Conservation (phyloP, 2,329 filamentous ascomycete species). For the Ascochyta rabiei region DNA sequence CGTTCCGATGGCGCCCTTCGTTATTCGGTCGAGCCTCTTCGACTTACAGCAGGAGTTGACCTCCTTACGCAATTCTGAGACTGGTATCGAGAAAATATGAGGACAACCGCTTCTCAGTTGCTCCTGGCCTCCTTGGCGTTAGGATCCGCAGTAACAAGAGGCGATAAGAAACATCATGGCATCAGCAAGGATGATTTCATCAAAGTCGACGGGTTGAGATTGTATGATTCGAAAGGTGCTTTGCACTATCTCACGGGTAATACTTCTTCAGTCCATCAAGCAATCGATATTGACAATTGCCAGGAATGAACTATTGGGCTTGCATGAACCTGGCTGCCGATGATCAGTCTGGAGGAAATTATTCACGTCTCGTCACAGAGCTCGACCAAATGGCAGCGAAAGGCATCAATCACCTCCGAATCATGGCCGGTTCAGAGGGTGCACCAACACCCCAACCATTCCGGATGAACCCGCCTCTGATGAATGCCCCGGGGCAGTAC, state of each 20-base stretch:
- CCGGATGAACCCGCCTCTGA: slow-evolving; percentile 48
- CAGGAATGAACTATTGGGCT: slow-evolving; percentile 50
- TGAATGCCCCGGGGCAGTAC: slow-evolving; percentile 46
- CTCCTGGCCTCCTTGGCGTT: slow-evolving; percentile 21
- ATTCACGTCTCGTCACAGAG: slow-evolving; percentile 46
- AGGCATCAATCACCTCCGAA: slow-evolving; percentile 49
- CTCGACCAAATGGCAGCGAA: slow-evolving; percentile 50
- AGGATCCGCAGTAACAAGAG: slow-evolving; percentile 12
- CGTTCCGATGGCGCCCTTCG: not conserved
- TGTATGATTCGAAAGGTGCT: slow-evolving; percentile 43
- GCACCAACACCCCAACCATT: slow-evolving; percentile 48
- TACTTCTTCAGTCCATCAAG: no score
- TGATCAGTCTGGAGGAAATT: slow-evolving; percentile 44
- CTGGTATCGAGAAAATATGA: slow-evolving; percentile 21
- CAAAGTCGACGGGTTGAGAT: slow-evolving; percentile 40
- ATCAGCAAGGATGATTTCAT: slow-evolving; percentile 45
- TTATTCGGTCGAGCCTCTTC: not conserved
- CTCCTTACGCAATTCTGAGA: not conserved
- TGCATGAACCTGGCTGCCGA: slow-evolving; percentile 50
- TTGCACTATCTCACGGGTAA: slow-evolving; percentile 46
- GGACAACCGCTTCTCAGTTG: slow-evolving; percentile 10
- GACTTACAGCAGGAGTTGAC: not conserved
- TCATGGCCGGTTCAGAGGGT: slow-evolving; percentile 50
- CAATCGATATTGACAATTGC: not conserved
- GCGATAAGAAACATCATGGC: slow-evolving; percentile 11